Conservation (phyloP, 2,329 filamentous ascomycete genomes). For the Fusarium sp. region DNA sequence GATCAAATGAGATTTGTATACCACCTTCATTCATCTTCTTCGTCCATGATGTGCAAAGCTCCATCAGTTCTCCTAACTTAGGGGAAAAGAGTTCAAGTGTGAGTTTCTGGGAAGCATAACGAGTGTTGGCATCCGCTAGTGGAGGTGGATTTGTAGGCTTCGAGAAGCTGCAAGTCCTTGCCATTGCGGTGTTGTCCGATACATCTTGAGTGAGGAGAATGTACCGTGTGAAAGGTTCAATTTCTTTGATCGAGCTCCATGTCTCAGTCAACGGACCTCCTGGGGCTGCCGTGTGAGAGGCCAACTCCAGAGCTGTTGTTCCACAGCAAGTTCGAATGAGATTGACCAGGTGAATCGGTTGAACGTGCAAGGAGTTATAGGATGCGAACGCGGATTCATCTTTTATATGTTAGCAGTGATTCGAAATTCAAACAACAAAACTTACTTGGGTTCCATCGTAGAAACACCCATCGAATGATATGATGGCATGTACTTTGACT, state of each 20-base stretch:
- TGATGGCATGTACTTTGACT: slow-evolving; percentile 76
- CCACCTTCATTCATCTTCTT: slow-evolving; percentile 60
- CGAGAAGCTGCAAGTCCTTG: slow-evolving; percentile 8
- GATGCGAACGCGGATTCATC: slow-evolving; percentile 77
- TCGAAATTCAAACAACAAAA: not conserved
- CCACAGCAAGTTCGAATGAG: slow-evolving; percentile 79
- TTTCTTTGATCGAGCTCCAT: slow-evolving; percentile 59
- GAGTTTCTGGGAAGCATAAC: slow-evolving; percentile 62
- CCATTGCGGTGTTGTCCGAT: not conserved
- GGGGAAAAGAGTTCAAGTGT: slow-evolving; percentile 66
- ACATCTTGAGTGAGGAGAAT: slow-evolving; percentile 63
- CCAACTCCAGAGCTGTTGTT: slow-evolving; percentile 50
- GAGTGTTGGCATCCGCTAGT: slow-evolving; percentile 50
- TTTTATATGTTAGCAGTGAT: slow-evolving; percentile 48
- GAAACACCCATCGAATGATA: slow-evolving; percentile 84
- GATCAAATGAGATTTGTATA: slow-evolving; percentile 63
- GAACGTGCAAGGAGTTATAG: slow-evolving; percentile 72
- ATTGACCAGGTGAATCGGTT: slow-evolving; percentile 74
- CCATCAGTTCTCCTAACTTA: slow-evolving; percentile 63
- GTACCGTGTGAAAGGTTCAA: slow-evolving; percentile 63
- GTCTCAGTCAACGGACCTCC: slow-evolving; percentile 63
- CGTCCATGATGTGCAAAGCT: slow-evolving; percentile 62
- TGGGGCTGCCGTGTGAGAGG: slow-evolving; percentile 53
- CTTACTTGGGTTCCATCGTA: slow-evolving; percentile 85
- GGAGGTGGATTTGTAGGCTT: slow-evolving; percentile 28